Conservation (phyloP, 495 filamentous ascomycete species). For the Platismatia glauca region DNA sequence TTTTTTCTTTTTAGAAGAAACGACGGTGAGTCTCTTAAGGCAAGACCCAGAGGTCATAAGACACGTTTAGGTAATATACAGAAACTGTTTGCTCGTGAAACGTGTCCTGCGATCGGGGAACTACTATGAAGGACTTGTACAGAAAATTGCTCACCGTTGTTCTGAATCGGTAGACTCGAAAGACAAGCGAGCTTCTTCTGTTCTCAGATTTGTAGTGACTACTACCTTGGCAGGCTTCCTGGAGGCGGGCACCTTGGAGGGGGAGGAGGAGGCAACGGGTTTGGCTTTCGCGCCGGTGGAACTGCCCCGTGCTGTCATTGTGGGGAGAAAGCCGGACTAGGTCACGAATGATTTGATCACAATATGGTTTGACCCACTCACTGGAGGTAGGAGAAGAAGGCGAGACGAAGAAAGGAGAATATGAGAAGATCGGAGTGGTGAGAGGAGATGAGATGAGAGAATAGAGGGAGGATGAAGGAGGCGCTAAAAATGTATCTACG, state of each 20-base stretch:
- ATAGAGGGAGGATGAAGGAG: neutral
- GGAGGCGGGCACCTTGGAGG: neutral
- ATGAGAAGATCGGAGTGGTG: neutral
- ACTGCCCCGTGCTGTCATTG: neutral
- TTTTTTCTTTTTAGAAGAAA: too few species aligned
- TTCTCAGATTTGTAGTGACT: neutral
- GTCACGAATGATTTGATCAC: neutral
- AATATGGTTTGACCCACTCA: neutral
- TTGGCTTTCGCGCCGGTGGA: neutral
- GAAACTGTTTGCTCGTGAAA: too few species aligned
- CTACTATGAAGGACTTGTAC: too few species aligned
- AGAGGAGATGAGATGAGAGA: neutral
- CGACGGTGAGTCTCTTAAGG: too few species aligned
- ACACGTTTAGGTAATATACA: too few species aligned
- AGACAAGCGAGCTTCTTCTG: neutral
- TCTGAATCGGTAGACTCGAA: neutral
- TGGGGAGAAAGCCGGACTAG: neutral
- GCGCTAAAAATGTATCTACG: neutral
- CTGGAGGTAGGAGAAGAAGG: neutral
- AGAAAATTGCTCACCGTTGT: too few species aligned
- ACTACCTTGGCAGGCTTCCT: neutral
- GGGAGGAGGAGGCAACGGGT: neutral
- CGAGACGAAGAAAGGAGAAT: neutral
- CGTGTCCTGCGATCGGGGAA: too few species aligned
- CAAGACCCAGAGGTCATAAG: too few species aligned